A percentile compares a stretch with the other conserved stretches of the same genome.
These are phyloP conservation scores for Russula foetens DNA, from an alignment of 768 basidiomycete species.

Conservation along the genomic window DNA sequence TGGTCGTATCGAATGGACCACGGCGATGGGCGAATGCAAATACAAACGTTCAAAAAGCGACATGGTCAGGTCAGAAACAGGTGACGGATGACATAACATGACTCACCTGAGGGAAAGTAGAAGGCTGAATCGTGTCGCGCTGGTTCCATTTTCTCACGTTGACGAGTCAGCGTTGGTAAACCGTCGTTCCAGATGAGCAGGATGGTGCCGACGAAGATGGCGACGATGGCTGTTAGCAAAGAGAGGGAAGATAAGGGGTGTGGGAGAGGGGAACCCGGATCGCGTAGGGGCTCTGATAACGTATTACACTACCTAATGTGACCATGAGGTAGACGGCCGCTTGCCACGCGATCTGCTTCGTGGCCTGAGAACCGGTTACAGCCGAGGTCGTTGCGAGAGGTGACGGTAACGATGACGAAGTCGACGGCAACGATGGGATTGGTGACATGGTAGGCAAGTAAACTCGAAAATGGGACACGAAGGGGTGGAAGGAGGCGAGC, in stretches of 20 bases:
- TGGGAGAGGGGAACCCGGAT: neutral
- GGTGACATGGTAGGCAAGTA: neutral
- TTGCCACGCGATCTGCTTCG: neutral
- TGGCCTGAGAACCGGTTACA: neutral
- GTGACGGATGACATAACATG: neutral
- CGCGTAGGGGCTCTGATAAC: neutral
- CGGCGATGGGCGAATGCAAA: no score
- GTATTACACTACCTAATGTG: neutral
- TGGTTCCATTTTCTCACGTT: neutral
- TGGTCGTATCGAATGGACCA: no score
- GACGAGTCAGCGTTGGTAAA: neutral
- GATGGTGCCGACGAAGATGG: neutral
- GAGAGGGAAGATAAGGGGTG: neutral
- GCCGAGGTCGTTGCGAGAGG: neutral
- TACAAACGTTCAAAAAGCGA: no score
- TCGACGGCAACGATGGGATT: neutral
- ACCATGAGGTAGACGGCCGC: conserved; percentile 6
- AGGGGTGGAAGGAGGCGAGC: neutral
- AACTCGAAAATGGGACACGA: neutral
- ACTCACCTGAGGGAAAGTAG: neutral
- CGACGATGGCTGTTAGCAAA: conserved; percentile 8
- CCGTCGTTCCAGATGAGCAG: neutral
- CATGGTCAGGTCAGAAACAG: no score
- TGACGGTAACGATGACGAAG: neutral
- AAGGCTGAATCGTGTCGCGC: neutral